Base-by-base conservation (phyloP, 1,284 basidiomycete genomes). In the Kalmanozyma brasiliensis region DNA sequence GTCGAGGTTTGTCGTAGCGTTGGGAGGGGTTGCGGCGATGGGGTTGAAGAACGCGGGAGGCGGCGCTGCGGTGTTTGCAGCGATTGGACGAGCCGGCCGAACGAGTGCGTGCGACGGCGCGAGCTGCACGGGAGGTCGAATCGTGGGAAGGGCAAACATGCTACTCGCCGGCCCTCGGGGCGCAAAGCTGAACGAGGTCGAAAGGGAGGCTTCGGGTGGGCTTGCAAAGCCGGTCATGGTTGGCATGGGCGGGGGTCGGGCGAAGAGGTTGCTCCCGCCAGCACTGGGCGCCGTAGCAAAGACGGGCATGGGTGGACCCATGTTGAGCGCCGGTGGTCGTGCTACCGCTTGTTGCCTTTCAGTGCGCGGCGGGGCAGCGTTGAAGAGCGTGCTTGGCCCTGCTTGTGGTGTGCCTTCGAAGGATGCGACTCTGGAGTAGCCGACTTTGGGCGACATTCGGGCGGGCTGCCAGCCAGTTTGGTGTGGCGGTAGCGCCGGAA, bases 1-100 rank as follows among this genome's bases (percentile, higher is more conserved):
- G n/a, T 65, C 62, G 13, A 65, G 43, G 16, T 49, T 62, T 7
- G 52, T 22, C n/a, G 46, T 11, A n/a, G 40, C 14, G n/a, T n/a
- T n/a, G 2, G 35, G 19, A 29, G n/a, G 22, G 29, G n/a, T n/a
- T 11, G 32, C 7, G n/a, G n/a, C 16, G 37, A 2, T n/a, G 13
- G 23, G 8, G 32, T 45, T 20, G 30, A 20, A 19, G 33, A 33
- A 26, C 8, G 14, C 16, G 17, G 45, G 30, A 9, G 36, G 19
- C n/a, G 42, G 17, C 10, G 40, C 32, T 32, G 49, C 36, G 3
- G 44, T 33, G 2, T 36, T 41, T 1, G 52, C n/a, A n/a, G n/a
- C n/a, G n/a, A n/a, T 47, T 6, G 44, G 29, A 8, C 43, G 30
- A 30, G 40, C 30, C 2, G 44, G 24, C 10, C 33, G 37, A 9